phyloP scores from a whole-genome alignment of 345 rosid genomes.

The Cardamine resedifolia region DNA sequence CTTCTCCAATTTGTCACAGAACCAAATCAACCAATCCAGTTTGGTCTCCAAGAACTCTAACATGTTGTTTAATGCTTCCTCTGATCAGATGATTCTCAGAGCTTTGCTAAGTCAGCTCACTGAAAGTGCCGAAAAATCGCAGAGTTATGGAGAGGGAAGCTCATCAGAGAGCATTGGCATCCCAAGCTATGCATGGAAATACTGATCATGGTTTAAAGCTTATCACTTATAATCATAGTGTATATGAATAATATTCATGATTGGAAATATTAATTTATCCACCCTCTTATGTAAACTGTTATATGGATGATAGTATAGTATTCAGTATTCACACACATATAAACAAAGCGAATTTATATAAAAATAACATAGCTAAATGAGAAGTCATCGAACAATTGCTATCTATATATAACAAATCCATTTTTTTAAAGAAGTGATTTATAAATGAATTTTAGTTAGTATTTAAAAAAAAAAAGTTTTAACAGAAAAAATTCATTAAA shows the following conservation, averaged over 20 bases:
- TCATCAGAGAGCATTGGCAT: conserved; percentile 26
- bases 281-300: conserved; percentile 4
- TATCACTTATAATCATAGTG: not conserved
- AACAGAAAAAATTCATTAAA: not conserved
- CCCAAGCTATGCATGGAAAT: conserved; percentile 18
- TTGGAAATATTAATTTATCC: conserved; percentile 1
- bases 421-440: too few species aligned
- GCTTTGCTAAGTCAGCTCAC: conserved; percentile 29
- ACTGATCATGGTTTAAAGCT: conserved; percentile 10
- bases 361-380: not conserved
- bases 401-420: not conserved
- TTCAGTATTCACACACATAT: not conserved
- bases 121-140: not conserved
- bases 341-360: not conserved
- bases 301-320: not conserved
- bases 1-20: conserved; percentile 67
- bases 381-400: not conserved
- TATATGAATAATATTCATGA: conserved; percentile 6
- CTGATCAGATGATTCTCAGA: conserved; percentile 34
- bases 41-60: conserved; percentile 7
- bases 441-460: not conserved
- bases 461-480: not conserved
- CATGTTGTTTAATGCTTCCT: conserved; percentile 4
- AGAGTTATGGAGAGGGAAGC: conserved; percentile 29
- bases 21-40: conserved; percentile 36